Conservation (phyloP, 306 rosid genomes). For the Erythrophleum fordii region DNA sequence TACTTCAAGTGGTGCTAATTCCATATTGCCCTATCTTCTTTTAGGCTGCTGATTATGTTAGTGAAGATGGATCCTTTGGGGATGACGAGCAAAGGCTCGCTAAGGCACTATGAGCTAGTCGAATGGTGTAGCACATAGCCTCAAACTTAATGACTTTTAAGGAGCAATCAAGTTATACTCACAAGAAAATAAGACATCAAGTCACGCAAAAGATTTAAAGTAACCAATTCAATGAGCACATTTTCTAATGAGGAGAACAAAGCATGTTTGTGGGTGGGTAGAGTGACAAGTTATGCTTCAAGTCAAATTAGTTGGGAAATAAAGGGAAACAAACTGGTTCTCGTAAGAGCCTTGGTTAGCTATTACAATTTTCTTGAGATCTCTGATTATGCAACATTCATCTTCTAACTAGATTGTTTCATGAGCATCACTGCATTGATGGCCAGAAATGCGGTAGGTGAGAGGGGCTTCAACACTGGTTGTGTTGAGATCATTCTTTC, state of each 20-base stretch:
- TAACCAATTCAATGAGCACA: no score
- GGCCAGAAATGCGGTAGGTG: not conserved
- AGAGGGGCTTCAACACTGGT: no score
- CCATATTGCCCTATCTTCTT: constrained; percentile 26
- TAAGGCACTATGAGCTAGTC: constrained; percentile 58
- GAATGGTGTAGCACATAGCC: constrained; percentile 71
- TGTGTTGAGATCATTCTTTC: constrained; percentile 11
- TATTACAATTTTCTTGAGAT: not conserved
- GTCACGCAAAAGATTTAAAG: no score
- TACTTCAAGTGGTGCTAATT: not conserved
- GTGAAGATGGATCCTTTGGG: no score
- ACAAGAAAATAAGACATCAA: no score
- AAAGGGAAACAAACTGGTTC: constrained; percentile 23
- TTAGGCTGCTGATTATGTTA: no score
- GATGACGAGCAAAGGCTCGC: constrained; percentile 55
- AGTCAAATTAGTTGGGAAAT: constrained; percentile 4
- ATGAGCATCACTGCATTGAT: constrained; percentile 10
- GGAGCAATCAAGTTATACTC: no score
- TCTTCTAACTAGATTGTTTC: constrained; percentile 18
- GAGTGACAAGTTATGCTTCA: constrained; percentile 27
- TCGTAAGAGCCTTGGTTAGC: not conserved
- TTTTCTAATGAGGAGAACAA: no score
- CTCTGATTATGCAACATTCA: not conserved
- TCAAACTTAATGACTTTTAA: constrained; percentile 63
- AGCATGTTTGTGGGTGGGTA: constrained; percentile 12